A percentile compares a stretch with the other conserved stretches of the same genome.
phyloP scores from a whole-genome alignment of 257 asterid genomes.

The Solanum pennellii region DNA sequence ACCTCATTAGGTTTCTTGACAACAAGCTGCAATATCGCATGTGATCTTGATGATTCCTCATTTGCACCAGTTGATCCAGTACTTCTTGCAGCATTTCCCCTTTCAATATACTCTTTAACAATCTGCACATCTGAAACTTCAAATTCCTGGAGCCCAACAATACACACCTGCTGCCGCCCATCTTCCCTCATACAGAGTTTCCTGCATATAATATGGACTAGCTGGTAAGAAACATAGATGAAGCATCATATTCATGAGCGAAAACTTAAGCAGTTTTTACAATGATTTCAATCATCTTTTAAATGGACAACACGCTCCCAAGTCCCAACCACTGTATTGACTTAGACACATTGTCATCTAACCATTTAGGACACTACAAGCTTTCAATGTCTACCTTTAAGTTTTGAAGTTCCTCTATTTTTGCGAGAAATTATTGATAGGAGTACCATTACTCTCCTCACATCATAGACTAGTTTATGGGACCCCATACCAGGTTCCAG shows the following conservation, averaged over 20 bases:
- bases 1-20: constrained; percentile 88
- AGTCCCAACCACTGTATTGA: background rate
- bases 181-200: constrained; percentile 98
- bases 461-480: background rate
- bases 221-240: background rate
- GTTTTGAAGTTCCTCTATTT: background rate
- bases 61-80: constrained; percentile 99
- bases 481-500: background rate
- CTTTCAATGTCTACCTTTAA: background rate
- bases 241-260: background rate
- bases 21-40: constrained; percentile 89
- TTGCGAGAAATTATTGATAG: background rate
- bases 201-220: constrained; percentile 27
- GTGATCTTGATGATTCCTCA: constrained; percentile 98
- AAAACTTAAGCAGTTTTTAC: background rate
- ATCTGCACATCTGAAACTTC: constrained; percentile 97
- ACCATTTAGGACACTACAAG: background rate
- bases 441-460: background rate
- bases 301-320: background rate
- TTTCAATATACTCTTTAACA: constrained; percentile 92
- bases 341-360: background rate
- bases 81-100: constrained; percentile 94
- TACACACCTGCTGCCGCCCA: constrained; percentile 97
- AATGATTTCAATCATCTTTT: background rate
- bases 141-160: constrained; percentile 97